phyloP scores from a whole-genome alignment of 73 alveolate species.

The Durusdinium trenchii region DNA sequence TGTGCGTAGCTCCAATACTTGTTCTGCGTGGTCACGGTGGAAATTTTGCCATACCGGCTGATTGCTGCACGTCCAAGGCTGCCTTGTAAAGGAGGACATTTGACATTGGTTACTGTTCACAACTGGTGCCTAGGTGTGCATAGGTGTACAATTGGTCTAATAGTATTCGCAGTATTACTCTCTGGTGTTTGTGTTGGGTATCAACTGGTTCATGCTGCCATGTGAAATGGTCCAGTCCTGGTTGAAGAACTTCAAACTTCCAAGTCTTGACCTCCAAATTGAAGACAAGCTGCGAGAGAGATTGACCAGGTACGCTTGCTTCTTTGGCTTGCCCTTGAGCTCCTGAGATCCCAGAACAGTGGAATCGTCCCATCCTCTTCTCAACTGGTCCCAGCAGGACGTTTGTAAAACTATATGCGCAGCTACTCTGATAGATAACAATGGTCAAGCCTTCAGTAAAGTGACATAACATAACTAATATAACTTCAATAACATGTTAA shows the following conservation, averaged over 20 bases:
- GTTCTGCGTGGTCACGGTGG: neutral
- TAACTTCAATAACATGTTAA: neutral
- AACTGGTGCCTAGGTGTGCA: no score
- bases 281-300: neutral
- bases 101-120: neutral
- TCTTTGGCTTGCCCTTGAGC: neutral
- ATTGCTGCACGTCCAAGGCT: neutral
- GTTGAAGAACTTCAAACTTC: no score
- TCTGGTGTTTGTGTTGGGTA: no score
- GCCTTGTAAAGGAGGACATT: neutral
- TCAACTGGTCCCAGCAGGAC: no score
- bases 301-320: neutral
- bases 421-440: no score
- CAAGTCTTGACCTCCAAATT: no score
- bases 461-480: neutral
- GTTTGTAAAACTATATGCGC: no score
- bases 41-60: neutral
- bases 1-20: slow-evolving; percentile 20
- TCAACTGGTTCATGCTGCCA: neutral
- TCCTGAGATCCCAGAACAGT: no score
- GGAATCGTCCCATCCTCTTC: no score
- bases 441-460: no score
- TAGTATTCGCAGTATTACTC: neutral
- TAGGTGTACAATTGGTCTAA: no score
- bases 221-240: no score